Conservation (phyloP, 495 filamentous ascomycete species). For the Penicillium longicatenatum region DNA sequence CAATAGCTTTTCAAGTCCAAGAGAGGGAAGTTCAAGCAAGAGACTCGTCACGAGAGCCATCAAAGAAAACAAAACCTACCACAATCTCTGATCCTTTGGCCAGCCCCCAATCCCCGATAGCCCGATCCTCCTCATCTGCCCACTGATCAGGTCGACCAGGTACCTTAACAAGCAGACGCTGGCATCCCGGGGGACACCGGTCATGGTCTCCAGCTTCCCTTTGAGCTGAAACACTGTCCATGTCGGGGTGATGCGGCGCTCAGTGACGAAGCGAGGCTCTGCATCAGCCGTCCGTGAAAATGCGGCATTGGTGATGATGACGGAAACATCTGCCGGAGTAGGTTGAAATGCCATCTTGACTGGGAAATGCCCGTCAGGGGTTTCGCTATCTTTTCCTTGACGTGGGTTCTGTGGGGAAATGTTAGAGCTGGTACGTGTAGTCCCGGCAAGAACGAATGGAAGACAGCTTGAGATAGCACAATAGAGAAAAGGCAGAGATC, state of each 20-base stretch:
- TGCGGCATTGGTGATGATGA: slow-evolving; percentile 79
- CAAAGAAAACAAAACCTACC: slow-evolving; percentile 26
- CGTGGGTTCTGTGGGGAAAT: not conserved
- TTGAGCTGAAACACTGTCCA: slow-evolving; percentile 90
- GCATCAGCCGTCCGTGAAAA: slow-evolving; percentile 66
- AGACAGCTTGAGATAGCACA: not conserved
- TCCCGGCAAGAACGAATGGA: not conserved
- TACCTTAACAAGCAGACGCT: slow-evolving; percentile 59
- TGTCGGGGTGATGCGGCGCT: slow-evolving; percentile 87
- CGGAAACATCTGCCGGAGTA: slow-evolving; percentile 76
- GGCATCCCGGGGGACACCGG: slow-evolving; percentile 83
- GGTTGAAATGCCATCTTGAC: slow-evolving; percentile 47
- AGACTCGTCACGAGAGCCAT: not conserved
- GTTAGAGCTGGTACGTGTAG: not conserved
- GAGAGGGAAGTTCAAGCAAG: not conserved
- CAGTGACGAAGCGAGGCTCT: slow-evolving; percentile 73
- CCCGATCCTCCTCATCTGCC: slow-evolving; percentile 38
- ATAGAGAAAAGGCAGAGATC: not conserved
- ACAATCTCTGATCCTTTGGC: slow-evolving; percentile 47
- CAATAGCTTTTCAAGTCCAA: not conserved
- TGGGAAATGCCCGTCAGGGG: not conserved
- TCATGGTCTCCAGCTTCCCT: slow-evolving; percentile 88
- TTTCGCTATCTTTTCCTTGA: not conserved
- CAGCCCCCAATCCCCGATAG: slow-evolving; percentile 43
- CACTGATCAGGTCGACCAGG: slow-evolving; percentile 42